Percentiles rank a stretch among this genome's conserved stretches.
Conservation (phyloP, 1,284 basidiomycete genomes). For the Cutaneotrichosporon sp. region DNA sequence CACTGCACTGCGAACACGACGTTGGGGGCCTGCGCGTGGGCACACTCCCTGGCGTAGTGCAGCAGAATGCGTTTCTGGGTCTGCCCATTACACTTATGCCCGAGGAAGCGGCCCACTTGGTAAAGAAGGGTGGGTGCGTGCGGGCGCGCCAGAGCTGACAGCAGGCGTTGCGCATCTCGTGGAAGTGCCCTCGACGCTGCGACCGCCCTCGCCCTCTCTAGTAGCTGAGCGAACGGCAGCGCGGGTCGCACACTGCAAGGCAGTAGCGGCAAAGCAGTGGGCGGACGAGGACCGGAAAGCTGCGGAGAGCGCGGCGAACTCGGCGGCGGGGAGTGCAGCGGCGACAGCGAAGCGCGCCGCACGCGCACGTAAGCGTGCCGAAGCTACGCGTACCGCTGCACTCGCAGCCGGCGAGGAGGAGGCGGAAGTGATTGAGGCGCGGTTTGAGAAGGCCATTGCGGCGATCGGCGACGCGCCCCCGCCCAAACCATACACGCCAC, state of each 20-base stretch:
- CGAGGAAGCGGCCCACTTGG: constrained; percentile 84
- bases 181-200: constrained; percentile 62
- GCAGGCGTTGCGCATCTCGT: constrained; percentile 71
- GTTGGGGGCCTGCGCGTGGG: constrained; percentile 82
- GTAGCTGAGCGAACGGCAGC: constrained; percentile 47
- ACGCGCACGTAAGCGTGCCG: constrained; percentile 52
- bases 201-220: constrained; percentile 54
- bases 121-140: constrained; percentile 63
- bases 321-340: constrained; percentile 55
- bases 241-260: constrained; percentile 23
- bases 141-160: not conserved
- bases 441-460: constrained; percentile 4
- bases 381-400: constrained; percentile 38
- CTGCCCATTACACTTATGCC: constrained; percentile 79
- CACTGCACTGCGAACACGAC: constrained; percentile 68
- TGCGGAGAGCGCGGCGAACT: constrained; percentile 33
- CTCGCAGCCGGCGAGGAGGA: constrained; percentile 10
- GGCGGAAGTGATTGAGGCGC: constrained; percentile 3
- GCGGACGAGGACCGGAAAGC: constrained; percentile 52
- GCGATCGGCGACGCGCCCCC: not conserved
- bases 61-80: constrained; percentile 95
- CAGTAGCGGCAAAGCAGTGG: constrained; percentile 9
- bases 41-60: constrained; percentile 87
- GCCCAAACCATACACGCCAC: not conserved
- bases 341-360: constrained; percentile 59